These are phyloP conservation scores for Exophiala bonariae DNA, from an alignment of 2,329 filamentous ascomycete species.

Conservation along the genomic window DNA sequence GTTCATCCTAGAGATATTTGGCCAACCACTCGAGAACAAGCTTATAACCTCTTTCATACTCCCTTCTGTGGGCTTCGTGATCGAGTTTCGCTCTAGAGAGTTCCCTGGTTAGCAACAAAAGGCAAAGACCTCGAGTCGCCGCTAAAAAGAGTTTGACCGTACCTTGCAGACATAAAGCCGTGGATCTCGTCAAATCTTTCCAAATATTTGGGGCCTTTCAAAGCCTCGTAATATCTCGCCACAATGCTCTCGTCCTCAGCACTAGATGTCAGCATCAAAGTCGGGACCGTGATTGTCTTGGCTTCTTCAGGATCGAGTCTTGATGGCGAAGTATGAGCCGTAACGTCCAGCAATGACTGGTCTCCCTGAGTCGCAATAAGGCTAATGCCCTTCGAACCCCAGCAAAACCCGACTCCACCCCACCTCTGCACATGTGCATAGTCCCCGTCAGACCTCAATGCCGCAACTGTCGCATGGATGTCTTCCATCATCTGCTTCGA, in stretches of 20 bases:
- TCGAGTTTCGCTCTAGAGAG: no score
- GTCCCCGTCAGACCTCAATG: background rate
- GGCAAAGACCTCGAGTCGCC: no score
- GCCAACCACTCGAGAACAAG: no score
- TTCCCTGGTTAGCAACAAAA: no score
- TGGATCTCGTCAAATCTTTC: slow-evolving; percentile 72
- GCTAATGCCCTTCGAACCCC: slow-evolving; percentile 48
- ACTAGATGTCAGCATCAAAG: slow-evolving; percentile 63
- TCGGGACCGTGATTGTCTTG: slow-evolving; percentile 59
- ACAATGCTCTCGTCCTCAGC: slow-evolving; percentile 60
- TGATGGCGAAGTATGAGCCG: background rate
- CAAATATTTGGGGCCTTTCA: slow-evolving; percentile 54
- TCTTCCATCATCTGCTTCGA: background rate
- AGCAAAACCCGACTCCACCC: slow-evolving; percentile 67
- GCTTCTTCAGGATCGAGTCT: slow-evolving; percentile 59
- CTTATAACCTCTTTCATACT: no score
- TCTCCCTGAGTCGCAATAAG: slow-evolving; percentile 1
- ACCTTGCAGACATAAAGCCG: slow-evolving; percentile 71
- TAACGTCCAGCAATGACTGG: background rate
- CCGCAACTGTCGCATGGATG: background rate
- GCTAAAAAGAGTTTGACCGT: background rate
- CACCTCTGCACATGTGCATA: slow-evolving; percentile 53
- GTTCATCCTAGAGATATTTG: no score
- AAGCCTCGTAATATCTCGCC: slow-evolving; percentile 49
- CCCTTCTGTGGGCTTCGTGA: no score